Evolutionary conservation across 2,329 filamentous ascomycete species (phyloP).

Genomic region (Piedraia hortae): DNA sequence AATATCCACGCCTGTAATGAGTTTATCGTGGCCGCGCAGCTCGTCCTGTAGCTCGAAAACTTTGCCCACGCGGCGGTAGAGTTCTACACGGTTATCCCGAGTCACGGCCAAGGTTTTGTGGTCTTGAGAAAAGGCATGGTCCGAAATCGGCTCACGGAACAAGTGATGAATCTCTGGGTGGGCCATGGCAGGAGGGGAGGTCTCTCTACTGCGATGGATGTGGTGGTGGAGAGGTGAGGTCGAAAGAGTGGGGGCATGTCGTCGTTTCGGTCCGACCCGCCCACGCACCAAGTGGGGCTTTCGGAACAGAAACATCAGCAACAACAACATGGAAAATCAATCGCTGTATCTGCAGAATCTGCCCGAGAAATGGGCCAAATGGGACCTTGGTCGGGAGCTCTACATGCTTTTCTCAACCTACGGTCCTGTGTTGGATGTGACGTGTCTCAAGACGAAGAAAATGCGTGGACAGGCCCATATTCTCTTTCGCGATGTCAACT

Average conservation of each 20-base stretch:
- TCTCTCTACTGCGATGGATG: conserved; percentile 64
- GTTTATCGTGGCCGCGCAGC: conserved; percentile 90
- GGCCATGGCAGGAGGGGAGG: conserved; percentile 63
- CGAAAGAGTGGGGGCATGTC: neutral
- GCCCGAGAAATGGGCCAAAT: conserved; percentile 69
- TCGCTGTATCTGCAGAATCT: conserved; percentile 80
- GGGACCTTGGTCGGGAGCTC: conserved; percentile 57
- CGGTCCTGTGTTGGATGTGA: conserved; percentile 72
- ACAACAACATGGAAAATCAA: conserved; percentile 6
- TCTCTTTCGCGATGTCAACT: conserved; percentile 65
- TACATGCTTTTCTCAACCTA: conserved; percentile 91
- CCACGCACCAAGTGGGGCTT: neutral
- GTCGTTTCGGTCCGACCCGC: neutral
- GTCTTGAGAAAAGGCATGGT: conserved; percentile 94
- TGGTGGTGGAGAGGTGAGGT: neutral
- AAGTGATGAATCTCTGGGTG: conserved; percentile 81
- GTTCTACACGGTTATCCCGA: conserved; percentile 67
- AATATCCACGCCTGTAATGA: conserved; percentile 86
- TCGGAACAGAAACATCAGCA: too few species aligned
- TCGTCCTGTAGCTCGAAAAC: conserved; percentile 44
- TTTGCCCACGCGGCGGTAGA: conserved; percentile 52
- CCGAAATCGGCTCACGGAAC: conserved; percentile 85
- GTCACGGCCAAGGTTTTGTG: conserved; percentile 69
- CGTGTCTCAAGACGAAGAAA: conserved; percentile 63
- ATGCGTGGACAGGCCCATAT: conserved; percentile 94